Base-by-base conservation (phyloP, 1,284 basidiomycete species). In the Papiliotrema laurentii region DNA sequence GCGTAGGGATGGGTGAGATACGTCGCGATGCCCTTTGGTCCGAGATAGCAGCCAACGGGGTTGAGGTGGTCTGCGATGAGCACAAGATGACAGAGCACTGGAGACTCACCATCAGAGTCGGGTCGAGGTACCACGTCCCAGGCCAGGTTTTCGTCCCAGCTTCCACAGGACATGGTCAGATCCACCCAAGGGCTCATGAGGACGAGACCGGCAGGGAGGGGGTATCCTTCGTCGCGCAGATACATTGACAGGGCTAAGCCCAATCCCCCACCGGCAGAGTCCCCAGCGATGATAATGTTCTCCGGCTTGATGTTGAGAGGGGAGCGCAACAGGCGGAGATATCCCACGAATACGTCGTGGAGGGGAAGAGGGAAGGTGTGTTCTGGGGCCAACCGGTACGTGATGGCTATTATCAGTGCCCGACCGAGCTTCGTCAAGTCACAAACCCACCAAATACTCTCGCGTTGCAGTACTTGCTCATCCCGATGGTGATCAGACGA, bases 1-100 rank as follows among this genome's bases (percentile, higher is more conserved):
- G 87, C 94, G 65, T 98, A 98, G 3, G 94, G 94, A 70, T 98
- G 93, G 0, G 92, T 96, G 45, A 97, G 76, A 66, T 89, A 96
- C 51, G 81, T 78, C 63, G 86, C 72, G 63, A 92, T 84, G 31
- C 85, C 76, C 50, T 80, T 79, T 33, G 88, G 86, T 11, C 94
- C 94, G 3, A 98, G 83, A 65, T 97, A 96, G 57, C 93, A 86
- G 18, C 82, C 82, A 43, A 98, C 86, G 0, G 96, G 94, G 68
- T 98, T 90, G 65, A 97, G 80, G 64, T 93, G 91, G 61, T 91
- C 89, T 71, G 46, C 11, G 26, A 54, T 59, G 27, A 41, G 34
- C 19, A 18, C 35, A 13, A 3, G 21, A 13, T 4, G 13, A 22
- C 25, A 4, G 10, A 3, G 24, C n/a, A n/a, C n/a, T n/a, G 11